Conservation (phyloP, 768 basidiomycete species). For the Macrocybe gigantea region DNA sequence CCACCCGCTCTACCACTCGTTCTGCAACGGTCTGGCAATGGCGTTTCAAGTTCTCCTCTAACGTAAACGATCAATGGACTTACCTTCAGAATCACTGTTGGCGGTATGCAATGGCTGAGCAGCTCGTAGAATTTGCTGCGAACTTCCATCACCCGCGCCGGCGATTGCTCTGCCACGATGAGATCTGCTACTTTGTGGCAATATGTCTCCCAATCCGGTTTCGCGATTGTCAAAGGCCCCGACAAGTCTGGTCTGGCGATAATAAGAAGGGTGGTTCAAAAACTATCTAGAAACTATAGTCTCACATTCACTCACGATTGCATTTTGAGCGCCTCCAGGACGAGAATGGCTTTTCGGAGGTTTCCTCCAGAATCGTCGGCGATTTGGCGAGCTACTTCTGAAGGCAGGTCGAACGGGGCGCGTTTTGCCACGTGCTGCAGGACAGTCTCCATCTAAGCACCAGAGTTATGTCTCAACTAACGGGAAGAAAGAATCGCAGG, state of each 20-base stretch:
- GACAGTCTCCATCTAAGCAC: conserved; percentile 69
- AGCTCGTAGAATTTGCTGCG: conserved; percentile 92
- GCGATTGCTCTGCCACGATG: conserved; percentile 86
- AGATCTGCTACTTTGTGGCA: conserved; percentile 88
- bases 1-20: conserved; percentile 78
- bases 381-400: conserved; percentile 69
- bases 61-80: conserved; percentile 10
- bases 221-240: conserved; percentile 76
- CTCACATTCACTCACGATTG: conserved; percentile 61
- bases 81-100: conserved; percentile 87
- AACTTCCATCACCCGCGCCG: conserved; percentile 86
- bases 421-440: conserved; percentile 74
- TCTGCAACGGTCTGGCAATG: conserved; percentile 78
- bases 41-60: background rate
- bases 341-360: conserved; percentile 89
- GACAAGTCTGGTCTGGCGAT: conserved; percentile 69
- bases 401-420: conserved; percentile 78
- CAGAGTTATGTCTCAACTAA: background rate
- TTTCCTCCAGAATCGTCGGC: conserved; percentile 82
- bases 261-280: conserved; percentile 1
- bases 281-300: background rate
- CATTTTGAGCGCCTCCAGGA: conserved; percentile 95
- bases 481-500: background rate
- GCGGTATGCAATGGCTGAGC: conserved; percentile 94
- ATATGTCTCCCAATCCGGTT: conserved; percentile 99